Evolutionary conservation across 2,329 filamentous ascomycete species (phyloP), one percentile per base, ranked within the genome.

Genomic region (Curvularia lunata): DNA sequence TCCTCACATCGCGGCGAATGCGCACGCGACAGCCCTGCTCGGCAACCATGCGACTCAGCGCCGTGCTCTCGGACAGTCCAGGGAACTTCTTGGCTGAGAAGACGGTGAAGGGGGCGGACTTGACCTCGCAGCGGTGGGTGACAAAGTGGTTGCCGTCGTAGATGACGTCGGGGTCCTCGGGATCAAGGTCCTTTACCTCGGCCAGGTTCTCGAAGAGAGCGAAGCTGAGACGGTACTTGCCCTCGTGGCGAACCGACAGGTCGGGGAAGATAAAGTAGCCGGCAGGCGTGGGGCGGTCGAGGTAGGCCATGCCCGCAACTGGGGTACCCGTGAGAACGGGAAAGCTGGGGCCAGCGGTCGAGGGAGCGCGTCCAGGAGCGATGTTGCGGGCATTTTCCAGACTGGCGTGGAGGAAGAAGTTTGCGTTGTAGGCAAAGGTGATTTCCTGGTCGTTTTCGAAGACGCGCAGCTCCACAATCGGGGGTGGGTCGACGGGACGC

Each of bases 61-160:
- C 82, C 0, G 95, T 99, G 80, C 92, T 97, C 76, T 95, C 91
- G 43, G 91, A 89, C 58, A 98, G 82, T 18, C 94, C 95, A 16
- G 95, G 95, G 80, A 99, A 99, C 81, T 97, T 98, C 87, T 98
- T 99, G 50, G 95, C 95, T 69, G 93, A 97, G 81, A 85, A 98
- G 41, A 98, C 95, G 48, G 86, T 88, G 76, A 99, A 98, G 0
- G 91, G 87, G 12, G 84, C 80, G 0, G 95, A 96, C 81, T 94
- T 92, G 69, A 97, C 90, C 76, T 97, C 92, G 79, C 97, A 86
- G 52, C 93, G 86, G 80, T 92, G 94, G 71, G 92, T 89, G 63
- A 96, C 91, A 57, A 85, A 89, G 16, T 79, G 75, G 45, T 77
- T 75, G 47, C 74, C 65, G 48, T 75, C 77, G 21, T 77, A 75